A percentile compares a stretch with the other conserved stretches of the same genome.
Conservation (phyloP, 345 rosid genomes). For the Turritis glabra region DNA sequence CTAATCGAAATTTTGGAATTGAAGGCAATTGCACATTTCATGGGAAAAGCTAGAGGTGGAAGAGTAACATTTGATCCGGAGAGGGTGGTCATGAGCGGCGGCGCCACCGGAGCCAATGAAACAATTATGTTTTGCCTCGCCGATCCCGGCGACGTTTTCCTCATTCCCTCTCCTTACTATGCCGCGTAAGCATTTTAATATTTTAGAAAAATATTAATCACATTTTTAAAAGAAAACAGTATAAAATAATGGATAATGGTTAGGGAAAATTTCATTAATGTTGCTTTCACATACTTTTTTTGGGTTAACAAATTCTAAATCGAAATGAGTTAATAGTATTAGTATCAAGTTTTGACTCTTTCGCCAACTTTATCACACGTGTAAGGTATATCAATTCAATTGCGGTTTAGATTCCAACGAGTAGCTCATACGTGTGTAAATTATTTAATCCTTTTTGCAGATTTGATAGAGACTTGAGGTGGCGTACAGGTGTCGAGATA, state of each 20-base stretch:
- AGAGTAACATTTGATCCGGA: conserved; percentile 62
- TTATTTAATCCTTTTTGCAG: conserved; percentile 39
- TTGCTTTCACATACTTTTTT: conserved; percentile 27
- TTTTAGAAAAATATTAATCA: background rate
- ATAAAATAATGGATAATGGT: background rate
- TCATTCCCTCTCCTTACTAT: conserved; percentile 79
- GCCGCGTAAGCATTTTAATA: conserved; percentile 55
- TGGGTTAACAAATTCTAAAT: conserved; percentile 31
- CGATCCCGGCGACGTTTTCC: conserved; percentile 81
- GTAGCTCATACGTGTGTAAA: background rate
- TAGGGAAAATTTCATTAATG: conserved; percentile 13
- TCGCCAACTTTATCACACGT: conserved; percentile 23
- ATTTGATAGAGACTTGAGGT: conserved; percentile 74
- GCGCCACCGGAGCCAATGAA: conserved; percentile 92
- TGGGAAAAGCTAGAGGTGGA: conserved; percentile 68
- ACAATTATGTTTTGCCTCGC: conserved; percentile 80
- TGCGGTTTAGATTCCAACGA: background rate
- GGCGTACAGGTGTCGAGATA: conserved; percentile 73
- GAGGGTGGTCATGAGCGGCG: conserved; percentile 82
- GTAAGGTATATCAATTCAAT: background rate
- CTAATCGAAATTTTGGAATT: background rate
- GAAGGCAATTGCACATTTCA: conserved; percentile 79
- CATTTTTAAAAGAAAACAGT: background rate
- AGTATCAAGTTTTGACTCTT: conserved; percentile 28
- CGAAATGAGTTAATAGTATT: conserved; percentile 26